phyloP scores from a whole-genome alignment of 768 basidiomycete species.

The Suillus plorans region DNA sequence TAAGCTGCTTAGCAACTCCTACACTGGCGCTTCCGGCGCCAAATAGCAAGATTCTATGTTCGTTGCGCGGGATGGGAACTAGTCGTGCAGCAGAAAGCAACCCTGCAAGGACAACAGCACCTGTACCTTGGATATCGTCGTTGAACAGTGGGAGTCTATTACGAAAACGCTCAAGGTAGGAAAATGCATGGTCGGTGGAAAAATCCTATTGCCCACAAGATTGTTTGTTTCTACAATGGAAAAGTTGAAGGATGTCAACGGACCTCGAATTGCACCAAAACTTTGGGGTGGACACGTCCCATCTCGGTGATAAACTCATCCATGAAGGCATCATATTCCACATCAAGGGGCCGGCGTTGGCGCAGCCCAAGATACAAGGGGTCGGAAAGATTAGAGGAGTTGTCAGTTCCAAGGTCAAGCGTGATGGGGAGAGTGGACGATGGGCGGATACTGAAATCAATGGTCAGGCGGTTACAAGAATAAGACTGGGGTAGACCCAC shows the following conservation, averaged over 20 bases:
- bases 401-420: conserved; percentile 91
- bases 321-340: conserved; percentile 80
- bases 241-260: conserved; percentile 10
- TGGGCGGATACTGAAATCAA: conserved; percentile 60
- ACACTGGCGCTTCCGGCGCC: conserved; percentile 93
- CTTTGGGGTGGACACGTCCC: conserved; percentile 68
- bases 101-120: conserved; percentile 88
- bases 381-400: conserved; percentile 73
- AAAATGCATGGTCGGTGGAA: conserved; percentile 88
- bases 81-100: conserved; percentile 86
- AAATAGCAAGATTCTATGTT: conserved; percentile 88
- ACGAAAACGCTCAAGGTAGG: conserved; percentile 76
- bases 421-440: conserved; percentile 79
- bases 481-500: conserved; percentile 37
- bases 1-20: conserved; percentile 85
- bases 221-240: not conserved
- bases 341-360: conserved; percentile 60
- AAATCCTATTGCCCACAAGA: conserved; percentile 60
- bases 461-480: conserved; percentile 4
- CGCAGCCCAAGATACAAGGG: conserved; percentile 88
- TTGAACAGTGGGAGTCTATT: conserved; percentile 80
- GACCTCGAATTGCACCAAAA: conserved; percentile 85
- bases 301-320: conserved; percentile 92
- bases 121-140: conserved; percentile 91
- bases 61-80: conserved; percentile 59